Evolutionary conservation across 1,284 basidiomycete species (phyloP).

Genomic region (Somion occarium): DNA sequence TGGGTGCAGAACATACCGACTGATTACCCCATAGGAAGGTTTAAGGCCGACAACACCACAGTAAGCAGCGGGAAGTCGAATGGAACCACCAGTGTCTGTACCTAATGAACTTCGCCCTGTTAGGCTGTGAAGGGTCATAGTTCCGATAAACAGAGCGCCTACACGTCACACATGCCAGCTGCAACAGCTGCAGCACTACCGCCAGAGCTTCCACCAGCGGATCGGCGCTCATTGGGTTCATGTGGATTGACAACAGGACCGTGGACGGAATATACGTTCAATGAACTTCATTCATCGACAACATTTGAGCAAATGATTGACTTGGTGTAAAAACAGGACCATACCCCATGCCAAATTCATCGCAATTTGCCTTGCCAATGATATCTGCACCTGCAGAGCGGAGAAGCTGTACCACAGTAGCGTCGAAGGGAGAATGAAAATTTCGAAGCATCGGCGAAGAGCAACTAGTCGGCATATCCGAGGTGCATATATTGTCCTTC

Average conservation of each 20-base stretch:
- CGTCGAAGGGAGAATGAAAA: slow-evolving; percentile 82
- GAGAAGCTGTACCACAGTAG: slow-evolving; percentile 75
- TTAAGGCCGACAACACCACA: slow-evolving; percentile 92
- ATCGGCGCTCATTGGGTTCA: slow-evolving; percentile 42
- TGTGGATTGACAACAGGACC: slow-evolving; percentile 81
- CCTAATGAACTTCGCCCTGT: slow-evolving; percentile 67
- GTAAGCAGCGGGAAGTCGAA: slow-evolving; percentile 89
- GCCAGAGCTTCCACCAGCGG: slow-evolving; percentile 81
- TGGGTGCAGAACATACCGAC: slow-evolving; percentile 52
- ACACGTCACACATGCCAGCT: slow-evolving; percentile 77
- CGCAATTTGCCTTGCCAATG: slow-evolving; percentile 90
- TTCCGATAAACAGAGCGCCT: slow-evolving; percentile 26
- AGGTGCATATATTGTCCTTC: slow-evolving; percentile 86
- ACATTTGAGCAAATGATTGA: too few relatives aligned
- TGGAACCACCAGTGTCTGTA: slow-evolving; percentile 95
- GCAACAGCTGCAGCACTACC: slow-evolving; percentile 83
- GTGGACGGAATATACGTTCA: slow-evolving; percentile 66
- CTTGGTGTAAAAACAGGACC: slow-evolving; percentile 2
- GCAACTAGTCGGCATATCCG: slow-evolving; percentile 69
- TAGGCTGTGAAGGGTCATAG: background rate
- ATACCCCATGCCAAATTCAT: slow-evolving; percentile 99
- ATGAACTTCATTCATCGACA: too few relatives aligned
- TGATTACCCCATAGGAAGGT: slow-evolving; percentile 91
- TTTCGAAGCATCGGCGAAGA: slow-evolving; percentile 72
- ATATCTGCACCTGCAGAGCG: slow-evolving; percentile 66